Conservation (phyloP, 1,284 basidiomycete genomes). For the Exobasidium rhododendri region DNA sequence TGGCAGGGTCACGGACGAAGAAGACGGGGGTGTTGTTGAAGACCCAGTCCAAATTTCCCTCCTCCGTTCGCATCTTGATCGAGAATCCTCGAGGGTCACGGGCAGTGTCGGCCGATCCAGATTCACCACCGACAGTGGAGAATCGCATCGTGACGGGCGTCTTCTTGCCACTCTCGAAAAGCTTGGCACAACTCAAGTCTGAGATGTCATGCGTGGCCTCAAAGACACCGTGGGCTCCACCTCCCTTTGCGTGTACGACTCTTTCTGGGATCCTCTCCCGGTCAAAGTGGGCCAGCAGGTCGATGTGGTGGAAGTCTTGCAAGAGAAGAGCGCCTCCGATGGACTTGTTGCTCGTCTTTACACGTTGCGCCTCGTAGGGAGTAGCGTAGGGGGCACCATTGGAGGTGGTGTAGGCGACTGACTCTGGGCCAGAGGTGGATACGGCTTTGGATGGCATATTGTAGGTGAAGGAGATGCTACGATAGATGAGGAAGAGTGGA, state of each 20-base stretch:
- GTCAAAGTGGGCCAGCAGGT: conserved; percentile 84
- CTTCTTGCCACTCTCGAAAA: conserved; percentile 34
- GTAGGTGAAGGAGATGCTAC: too few relatives aligned
- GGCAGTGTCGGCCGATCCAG: conserved; percentile 73
- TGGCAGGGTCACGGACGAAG: conserved; percentile 57
- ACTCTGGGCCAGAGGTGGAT: conserved; percentile 16
- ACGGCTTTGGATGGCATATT: conserved; percentile 13
- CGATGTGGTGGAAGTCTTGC: conserved; percentile 39
- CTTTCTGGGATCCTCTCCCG: conserved; percentile 93
- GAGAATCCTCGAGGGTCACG: conserved; percentile 90
- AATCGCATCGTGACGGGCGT: conserved; percentile 45
- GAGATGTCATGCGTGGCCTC: conserved; percentile 71
- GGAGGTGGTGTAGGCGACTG: conserved; percentile 69
- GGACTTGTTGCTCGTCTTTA: conserved; percentile 19
- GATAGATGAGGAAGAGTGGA: too few relatives aligned
- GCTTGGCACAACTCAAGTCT: conserved; percentile 70
- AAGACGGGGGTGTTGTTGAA: conserved; percentile 48
- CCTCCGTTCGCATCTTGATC: conserved; percentile 80
- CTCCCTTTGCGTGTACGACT: conserved; percentile 62
- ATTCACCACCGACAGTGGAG: conserved; percentile 42
- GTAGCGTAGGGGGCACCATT: conserved; percentile 69
- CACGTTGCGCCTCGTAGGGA: conserved; percentile 45
- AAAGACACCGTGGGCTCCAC: conserved; percentile 85
- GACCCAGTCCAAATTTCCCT: conserved; percentile 61
- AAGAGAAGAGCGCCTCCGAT: conserved; percentile 25